Conservation (phyloP, 257 asterid genomes). For the Ballota nigra region DNA sequence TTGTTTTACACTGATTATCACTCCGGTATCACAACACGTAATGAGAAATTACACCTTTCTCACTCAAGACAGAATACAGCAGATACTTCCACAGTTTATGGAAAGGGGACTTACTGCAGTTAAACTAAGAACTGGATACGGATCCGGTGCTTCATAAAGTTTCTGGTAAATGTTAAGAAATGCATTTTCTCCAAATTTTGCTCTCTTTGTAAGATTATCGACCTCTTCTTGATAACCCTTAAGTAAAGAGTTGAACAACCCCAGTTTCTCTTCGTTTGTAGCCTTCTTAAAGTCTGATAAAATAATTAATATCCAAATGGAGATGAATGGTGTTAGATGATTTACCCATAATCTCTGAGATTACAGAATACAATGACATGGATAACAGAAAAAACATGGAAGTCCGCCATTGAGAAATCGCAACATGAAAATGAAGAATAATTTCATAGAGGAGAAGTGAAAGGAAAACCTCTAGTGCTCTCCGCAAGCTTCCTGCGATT, state of each 20-base stretch:
- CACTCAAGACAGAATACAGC: background rate
- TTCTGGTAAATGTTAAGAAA: constrained; percentile 97
- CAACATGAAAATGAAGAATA: constrained; percentile 1
- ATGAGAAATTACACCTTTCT: background rate
- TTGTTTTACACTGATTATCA: background rate
- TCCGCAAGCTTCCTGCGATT: constrained; percentile 98
- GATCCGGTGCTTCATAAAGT: constrained; percentile 98
- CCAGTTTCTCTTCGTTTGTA: constrained; percentile 79
- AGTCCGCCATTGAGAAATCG: background rate
- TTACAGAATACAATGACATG: constrained; percentile 12
- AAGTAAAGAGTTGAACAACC: constrained; percentile 75
- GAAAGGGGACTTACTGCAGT: constrained; percentile 62
- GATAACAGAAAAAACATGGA: background rate
- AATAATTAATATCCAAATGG: constrained; percentile 18
- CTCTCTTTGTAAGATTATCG: constrained; percentile 96
- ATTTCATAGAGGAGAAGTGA: constrained; percentile 12
- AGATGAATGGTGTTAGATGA: constrained; percentile 4
- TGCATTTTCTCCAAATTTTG: constrained; percentile 94
- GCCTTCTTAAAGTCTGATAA: constrained; percentile 92
- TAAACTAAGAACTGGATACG: constrained; percentile 80
- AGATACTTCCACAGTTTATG: background rate
- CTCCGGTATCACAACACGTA: background rate
- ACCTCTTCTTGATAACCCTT: constrained; percentile 99
- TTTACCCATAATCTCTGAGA: constrained; percentile 11
- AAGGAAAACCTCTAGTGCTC: constrained; percentile 85